phyloP scores from a whole-genome alignment of 257 asterid species.

The Striga asiatica region DNA sequence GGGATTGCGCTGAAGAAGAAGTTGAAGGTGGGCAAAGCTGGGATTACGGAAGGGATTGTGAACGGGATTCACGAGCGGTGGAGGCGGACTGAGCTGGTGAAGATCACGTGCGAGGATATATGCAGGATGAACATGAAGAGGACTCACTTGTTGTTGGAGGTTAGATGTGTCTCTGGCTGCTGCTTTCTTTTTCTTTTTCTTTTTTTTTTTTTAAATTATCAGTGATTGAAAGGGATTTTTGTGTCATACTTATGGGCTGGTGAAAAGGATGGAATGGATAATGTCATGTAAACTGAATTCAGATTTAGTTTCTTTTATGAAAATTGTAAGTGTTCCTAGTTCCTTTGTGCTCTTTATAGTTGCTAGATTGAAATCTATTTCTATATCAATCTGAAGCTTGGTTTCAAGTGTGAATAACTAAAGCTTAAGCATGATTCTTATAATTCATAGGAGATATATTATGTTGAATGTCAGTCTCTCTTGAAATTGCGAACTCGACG shows the following conservation, averaged over 20 bases:
- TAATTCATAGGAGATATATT: too few species aligned
- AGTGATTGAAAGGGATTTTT: background rate
- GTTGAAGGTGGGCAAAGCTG: conserved; percentile 78
- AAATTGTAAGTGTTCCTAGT: background rate
- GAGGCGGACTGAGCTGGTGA: conserved; percentile 78
- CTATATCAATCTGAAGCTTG: background rate
- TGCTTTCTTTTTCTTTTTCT: background rate
- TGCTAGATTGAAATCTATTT: background rate
- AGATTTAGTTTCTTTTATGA: background rate
- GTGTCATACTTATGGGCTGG: background rate
- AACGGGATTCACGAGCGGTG: conserved; percentile 96
- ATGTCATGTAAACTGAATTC: background rate
- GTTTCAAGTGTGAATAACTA: background rate
- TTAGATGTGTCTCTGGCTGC: conserved; percentile 12
- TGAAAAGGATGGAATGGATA: background rate
- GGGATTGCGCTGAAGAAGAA: conserved; percentile 65
- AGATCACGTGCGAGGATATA: conserved; percentile 70
- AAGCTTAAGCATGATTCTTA: conserved; percentile 3
- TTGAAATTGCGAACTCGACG: background rate
- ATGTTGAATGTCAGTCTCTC: too few species aligned
- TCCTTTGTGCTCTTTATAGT: background rate
- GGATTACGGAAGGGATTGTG: conserved; percentile 93
- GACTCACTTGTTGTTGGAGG: conserved; percentile 93
- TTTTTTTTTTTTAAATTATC: too few species aligned
- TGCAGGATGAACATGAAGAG: conserved; percentile 93